Base-by-base conservation (phyloP, 345 rosid species). In the Linum tenue region DNA sequence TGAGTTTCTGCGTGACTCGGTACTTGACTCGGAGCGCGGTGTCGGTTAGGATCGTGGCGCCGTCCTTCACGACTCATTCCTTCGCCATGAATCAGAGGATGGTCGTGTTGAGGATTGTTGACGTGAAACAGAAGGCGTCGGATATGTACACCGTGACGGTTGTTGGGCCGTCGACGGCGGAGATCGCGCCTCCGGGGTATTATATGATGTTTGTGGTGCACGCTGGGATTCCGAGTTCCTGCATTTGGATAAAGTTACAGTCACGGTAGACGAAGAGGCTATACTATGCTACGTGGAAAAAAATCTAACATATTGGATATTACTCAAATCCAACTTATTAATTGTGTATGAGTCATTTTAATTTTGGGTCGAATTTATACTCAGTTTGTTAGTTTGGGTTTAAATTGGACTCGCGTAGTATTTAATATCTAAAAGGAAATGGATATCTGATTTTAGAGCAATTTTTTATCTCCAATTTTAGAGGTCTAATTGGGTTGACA, bases 81-180 rank as follows among this genome's bases (percentile, higher is more conserved):
- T 82, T 84, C 22, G 76, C 85, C 3, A 89, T 92, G 97, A 92
- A 84, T 63, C 95, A 89, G 75, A 82, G 91, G 75, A 84, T 87
- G 92, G 88, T 89, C 59, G 78, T 81, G 62, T 70, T 92, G 61
- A 82, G 72, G 68, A 59, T 72, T 17, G 37, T 37, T 5, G 76
- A 67, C 0, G 51, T 83, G 39, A 42, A 64, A 0, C 39, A n/a
- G 37, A 31, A 43, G 39, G 40, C 43, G 31, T 42, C 70, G 0
- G 56, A 17, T 48, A 36, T 64, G 3, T 79, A 76, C 22, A 48
- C 42, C 2, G 56, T 80, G 68, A 65, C 10, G 0, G 72, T 56
- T 8, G 37, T 69, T 1, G 96, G 83, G 8, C 96, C 96, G 12
- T 82, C 89, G 0, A 76, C 68, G 39, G 71, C 79, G 2, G 74